Evolutionary conservation across 2,329 filamentous ascomycete genomes (phyloP).

Genomic region (Zalaria obscura): DNA sequence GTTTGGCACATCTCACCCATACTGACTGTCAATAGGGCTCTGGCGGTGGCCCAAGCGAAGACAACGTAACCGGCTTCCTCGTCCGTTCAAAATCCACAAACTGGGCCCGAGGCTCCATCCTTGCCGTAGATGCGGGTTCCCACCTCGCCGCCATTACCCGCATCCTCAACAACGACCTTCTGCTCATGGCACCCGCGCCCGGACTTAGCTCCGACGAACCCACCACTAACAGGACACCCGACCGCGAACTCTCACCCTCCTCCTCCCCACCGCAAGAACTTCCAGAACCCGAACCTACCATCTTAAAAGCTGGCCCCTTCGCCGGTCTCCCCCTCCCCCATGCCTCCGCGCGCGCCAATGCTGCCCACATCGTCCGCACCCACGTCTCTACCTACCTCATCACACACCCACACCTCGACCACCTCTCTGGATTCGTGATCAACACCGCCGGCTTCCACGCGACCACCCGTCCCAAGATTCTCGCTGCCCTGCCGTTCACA

Average conservation of each 20-base stretch:
- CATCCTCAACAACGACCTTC: constrained; percentile 50
- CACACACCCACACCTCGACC: constrained; percentile 94
- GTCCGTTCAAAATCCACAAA: constrained; percentile 66
- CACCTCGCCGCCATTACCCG: constrained; percentile 75
- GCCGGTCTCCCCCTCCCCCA: constrained; percentile 59
- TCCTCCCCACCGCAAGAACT: constrained; percentile 23
- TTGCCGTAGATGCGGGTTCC: constrained; percentile 89
- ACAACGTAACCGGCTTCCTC: constrained; percentile 78
- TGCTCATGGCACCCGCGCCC: constrained; percentile 18
- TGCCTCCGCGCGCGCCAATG: constrained; percentile 58
- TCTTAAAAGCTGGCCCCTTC: constrained; percentile 57
- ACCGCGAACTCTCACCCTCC: constrained; percentile 16
- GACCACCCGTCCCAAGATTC: constrained; percentile 61
- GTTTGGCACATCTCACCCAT: constrained; percentile 1
- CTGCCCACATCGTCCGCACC: constrained; percentile 61
- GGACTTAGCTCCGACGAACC: constrained; percentile 8
- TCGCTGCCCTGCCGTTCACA: constrained; percentile 78
- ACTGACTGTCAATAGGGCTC: constrained; percentile 47
- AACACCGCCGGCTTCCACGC: constrained; percentile 82
- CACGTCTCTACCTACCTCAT: constrained; percentile 82
- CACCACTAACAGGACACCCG: constrained; percentile 2
- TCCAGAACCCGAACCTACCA: constrained; percentile 26
- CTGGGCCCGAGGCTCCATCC: constrained; percentile 69
- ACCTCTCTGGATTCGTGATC: constrained; percentile 80
- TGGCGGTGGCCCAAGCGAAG: constrained; percentile 78